Evolutionary conservation across 2,329 filamentous ascomycete species (phyloP).

Genomic region (Phaeosphaeria sp.): DNA sequence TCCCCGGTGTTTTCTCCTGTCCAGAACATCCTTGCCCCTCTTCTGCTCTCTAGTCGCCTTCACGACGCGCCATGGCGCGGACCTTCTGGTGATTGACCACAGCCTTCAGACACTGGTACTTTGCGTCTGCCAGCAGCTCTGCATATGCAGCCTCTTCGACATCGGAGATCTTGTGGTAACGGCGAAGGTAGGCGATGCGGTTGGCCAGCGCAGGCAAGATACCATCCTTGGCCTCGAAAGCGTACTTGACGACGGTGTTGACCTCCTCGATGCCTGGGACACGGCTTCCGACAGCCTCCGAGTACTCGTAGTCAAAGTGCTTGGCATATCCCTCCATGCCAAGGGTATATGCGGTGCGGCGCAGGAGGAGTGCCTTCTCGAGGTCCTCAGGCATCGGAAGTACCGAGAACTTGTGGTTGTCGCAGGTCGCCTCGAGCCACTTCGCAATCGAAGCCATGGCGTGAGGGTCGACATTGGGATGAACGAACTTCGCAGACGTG

Average conservation of each 20-base stretch:
- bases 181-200: conserved; percentile 6
- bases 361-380: conserved; percentile 1
- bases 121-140: background rate
- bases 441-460: conserved; percentile 3
- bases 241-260: background rate
- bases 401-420: background rate
- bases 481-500: background rate
- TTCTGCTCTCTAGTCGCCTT: background rate
- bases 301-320: conserved; percentile 3
- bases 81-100: conserved; percentile 5
- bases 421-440: conserved; percentile 8
- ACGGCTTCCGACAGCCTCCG: background rate
- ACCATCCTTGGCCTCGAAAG: conserved; percentile 3
- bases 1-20: background rate
- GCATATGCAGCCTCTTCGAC: background rate
- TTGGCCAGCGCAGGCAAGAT: conserved; percentile 8
- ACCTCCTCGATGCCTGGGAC: background rate
- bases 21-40: background rate
- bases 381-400: background rate
- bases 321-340: conserved; percentile 11
- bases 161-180: conserved; percentile 3
- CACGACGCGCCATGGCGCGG: background rate
- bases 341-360: conserved; percentile 5
- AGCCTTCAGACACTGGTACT: conserved; percentile 1
- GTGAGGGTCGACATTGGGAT: background rate